Base-by-base conservation (phyloP, 2,329 filamentous ascomycete species). In the Sclerotinia subarctica region DNA sequence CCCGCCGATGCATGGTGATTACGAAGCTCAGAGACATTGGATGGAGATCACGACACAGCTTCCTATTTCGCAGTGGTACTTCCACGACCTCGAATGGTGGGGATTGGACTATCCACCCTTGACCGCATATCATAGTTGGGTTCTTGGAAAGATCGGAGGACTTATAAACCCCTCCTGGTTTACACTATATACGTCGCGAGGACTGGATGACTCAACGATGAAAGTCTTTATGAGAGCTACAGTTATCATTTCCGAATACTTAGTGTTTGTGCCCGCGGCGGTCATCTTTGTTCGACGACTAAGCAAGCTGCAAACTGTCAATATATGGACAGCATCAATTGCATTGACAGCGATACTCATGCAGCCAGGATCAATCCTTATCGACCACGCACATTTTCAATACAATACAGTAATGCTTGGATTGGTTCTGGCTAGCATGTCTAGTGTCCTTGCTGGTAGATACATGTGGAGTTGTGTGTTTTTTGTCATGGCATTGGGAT, bases 341-440 rank as follows among this genome's bases (percentile, higher is more conserved):
- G 93, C 95, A 0, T 85, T 99, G 35, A 90, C 92, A 17, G 95
- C 94, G 1, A 90, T 99, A 69, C 83, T 99, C 38, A 90, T 99
- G 88, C 95, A 98, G 77, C 95, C 95, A 1, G 88, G 88, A 4
- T 92, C 89, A 0, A 93, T 98, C 49, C 86, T 99, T 38, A 91
- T 99, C 74, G 95, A 99, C 77, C 94, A 99, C 77, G 91, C 94
- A 8, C 95, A 90, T 77, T 99, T 99, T 78, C 95, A 99, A 80
- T 99, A 97, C 80, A 99, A 99, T 78, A 96, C 94, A 0, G 94
- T 99, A 63, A 99, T 99, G 95, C 88, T 99, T 21, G 95, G 96
- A 2, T 87, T 98, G 59, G 88, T 95, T 13, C 82, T 96, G 42
- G 93, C 93, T 0, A 92, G 90, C 74, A 88, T 97, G 81, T 95